These are phyloP conservation scores for Halenospora varia DNA, from an alignment of 495 filamentous ascomycete species.

Conservation along the genomic window DNA sequence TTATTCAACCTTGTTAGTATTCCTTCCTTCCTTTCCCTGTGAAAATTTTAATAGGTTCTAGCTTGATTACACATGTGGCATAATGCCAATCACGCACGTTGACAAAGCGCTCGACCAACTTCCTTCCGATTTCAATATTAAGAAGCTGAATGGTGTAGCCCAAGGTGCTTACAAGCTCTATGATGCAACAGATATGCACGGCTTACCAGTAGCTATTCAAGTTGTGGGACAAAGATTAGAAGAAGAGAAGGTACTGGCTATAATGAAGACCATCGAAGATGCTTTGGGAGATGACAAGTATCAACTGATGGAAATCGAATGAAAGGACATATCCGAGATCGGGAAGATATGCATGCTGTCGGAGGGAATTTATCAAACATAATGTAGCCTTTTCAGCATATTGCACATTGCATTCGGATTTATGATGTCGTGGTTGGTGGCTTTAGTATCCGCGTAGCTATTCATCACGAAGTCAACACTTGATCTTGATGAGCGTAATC, in stretches of 20 bases:
- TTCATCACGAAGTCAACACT: no score
- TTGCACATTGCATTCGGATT: background rate
- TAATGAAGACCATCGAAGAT: conserved; percentile 76
- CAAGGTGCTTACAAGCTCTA: conserved; percentile 85
- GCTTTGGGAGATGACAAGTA: conserved; percentile 68
- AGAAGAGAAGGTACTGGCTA: conserved; percentile 87
- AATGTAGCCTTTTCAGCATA: background rate
- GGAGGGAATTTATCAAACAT: background rate
- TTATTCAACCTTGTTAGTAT: conserved; percentile 72
- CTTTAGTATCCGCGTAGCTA: no score
- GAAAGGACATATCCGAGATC: background rate
- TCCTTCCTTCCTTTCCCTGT: conserved; percentile 27
- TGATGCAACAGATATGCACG: conserved; percentile 77
- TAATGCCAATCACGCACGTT: conserved; percentile 85
- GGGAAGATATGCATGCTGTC: background rate
- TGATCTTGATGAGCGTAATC: no score
- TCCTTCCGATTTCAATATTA: conserved; percentile 50
- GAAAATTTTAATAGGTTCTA: conserved; percentile 14
- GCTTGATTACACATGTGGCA: conserved; percentile 82
- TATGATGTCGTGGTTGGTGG: no score
- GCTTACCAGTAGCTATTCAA: conserved; percentile 83
- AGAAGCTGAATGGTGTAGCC: conserved; percentile 71
- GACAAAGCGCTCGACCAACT: conserved; percentile 65
- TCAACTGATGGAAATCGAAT: conserved; percentile 51
- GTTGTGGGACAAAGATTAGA: conserved; percentile 79